Conservation (phyloP, 202 grass and related monocot genomes). For the Miscanthus sacchariflorus region DNA sequence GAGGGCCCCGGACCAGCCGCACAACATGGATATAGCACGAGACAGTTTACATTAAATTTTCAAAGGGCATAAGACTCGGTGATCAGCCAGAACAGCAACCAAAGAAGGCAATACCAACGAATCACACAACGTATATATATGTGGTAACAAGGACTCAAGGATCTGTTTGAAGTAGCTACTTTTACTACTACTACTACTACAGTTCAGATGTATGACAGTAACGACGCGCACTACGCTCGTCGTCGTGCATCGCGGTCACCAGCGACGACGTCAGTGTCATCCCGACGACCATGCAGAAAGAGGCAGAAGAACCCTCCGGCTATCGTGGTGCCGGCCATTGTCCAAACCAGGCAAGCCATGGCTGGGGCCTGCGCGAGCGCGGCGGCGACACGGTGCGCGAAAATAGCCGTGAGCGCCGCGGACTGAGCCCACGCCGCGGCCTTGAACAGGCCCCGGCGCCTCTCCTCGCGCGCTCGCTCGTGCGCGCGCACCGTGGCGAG, state of each 20-base stretch:
- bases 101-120: no score
- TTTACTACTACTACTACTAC: no score
- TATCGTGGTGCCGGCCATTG: constrained; percentile 46
- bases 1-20: no score
- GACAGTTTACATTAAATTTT: no score
- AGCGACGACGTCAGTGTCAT: not conserved
- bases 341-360: constrained; percentile 33
- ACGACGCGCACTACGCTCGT: not conserved
- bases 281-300: constrained; percentile 33
- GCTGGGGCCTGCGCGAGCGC: not conserved
- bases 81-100: no score
- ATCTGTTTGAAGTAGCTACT: no score
- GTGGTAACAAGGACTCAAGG: no score
- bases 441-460: constrained; percentile 5
- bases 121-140: no score
- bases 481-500: constrained; percentile 25
- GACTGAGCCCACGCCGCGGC: constrained; percentile 46
- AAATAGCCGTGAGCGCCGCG: constrained; percentile 45
- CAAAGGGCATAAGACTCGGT: no score
- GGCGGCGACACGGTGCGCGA: constrained; percentile 42
- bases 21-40: no score
- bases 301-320: constrained; percentile 49
- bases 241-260: not conserved
- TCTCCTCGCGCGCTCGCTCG: not conserved
- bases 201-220: no score